A percentile compares a stretch with the other conserved stretches of the same genome.
Conservation (phyloP, 2,329 filamentous ascomycete species). For the Aspergillus carbonarius region DNA sequence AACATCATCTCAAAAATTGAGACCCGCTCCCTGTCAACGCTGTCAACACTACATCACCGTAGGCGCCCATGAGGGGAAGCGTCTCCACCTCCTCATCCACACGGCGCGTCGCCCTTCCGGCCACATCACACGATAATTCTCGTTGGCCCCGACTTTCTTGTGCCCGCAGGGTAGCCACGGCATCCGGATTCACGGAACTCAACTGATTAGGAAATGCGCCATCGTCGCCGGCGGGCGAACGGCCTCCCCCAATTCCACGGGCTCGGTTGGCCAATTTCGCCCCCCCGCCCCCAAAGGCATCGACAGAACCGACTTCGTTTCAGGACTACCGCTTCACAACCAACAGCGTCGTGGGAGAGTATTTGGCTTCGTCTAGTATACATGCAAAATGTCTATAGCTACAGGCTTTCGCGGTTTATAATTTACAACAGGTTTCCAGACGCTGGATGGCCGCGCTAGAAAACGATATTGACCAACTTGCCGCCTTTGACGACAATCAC, state of each 20-base stretch:
- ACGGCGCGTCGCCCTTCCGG: not conserved
- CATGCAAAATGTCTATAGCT: slow-evolving; percentile 4
- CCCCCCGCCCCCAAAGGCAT: not conserved
- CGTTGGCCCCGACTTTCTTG: not conserved
- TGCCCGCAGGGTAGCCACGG: not conserved
- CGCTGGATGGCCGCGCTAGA: slow-evolving; percentile 27
- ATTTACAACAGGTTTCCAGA: slow-evolving; percentile 3
- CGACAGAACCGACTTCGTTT: not conserved
- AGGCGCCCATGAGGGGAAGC: slow-evolving; percentile 11
- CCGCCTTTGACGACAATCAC: slow-evolving; percentile 67
- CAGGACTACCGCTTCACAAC: not conserved
- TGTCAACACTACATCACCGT: not conserved
- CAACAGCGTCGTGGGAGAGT: not conserved
- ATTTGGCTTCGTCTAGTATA: not conserved
- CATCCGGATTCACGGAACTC: slow-evolving; percentile 2
- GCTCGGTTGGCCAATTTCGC: too few species aligned
- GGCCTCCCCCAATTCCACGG: not conserved
- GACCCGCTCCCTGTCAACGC: not conserved
- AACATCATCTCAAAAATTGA: not conserved
- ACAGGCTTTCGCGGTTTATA: not conserved
- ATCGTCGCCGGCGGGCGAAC: not conserved
- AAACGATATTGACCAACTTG: slow-evolving; percentile 73
- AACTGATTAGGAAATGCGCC: not conserved
- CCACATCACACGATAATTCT: slow-evolving; percentile 8
- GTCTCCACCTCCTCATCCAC: not conserved